Evolutionary conservation across 257 asterid species (phyloP).

Genomic region (Nicotiana sylvestris): DNA sequence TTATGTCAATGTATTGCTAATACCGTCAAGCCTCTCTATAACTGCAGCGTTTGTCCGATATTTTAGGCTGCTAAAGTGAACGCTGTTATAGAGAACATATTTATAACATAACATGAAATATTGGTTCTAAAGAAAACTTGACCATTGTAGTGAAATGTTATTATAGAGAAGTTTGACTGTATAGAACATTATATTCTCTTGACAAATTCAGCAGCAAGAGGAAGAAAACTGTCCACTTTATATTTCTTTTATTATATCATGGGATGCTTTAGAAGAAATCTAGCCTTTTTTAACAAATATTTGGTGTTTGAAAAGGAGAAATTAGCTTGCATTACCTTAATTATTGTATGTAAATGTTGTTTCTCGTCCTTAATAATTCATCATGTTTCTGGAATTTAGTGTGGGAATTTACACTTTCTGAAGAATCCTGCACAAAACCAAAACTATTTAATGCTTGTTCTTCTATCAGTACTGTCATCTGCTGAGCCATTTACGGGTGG

Average conservation of each 20-base stretch:
- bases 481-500: slow-evolving; percentile 8
- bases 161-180: too few species aligned
- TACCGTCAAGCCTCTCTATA: too few species aligned
- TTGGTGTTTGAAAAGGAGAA: background rate
- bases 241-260: background rate
- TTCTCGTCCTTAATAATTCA: background rate
- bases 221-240: background rate
- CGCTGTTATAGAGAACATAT: too few species aligned
- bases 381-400: background rate
- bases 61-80: too few species aligned
- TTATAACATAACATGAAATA: too few species aligned
- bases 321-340: background rate
- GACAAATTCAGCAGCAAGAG: background rate
- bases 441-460: background rate
- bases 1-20: background rate
- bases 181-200: background rate
- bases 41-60: too few species aligned
- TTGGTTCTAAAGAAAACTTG: too few species aligned
- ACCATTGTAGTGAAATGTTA: too few species aligned
- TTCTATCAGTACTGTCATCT: background rate
- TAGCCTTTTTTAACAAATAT: background rate
- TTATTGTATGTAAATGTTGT: background rate
- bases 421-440: too few species aligned
- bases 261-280: background rate
- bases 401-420: too few species aligned